phyloP scores from a whole-genome alignment of 1,284 basidiomycete genomes.

The Trametes versicolor region DNA sequence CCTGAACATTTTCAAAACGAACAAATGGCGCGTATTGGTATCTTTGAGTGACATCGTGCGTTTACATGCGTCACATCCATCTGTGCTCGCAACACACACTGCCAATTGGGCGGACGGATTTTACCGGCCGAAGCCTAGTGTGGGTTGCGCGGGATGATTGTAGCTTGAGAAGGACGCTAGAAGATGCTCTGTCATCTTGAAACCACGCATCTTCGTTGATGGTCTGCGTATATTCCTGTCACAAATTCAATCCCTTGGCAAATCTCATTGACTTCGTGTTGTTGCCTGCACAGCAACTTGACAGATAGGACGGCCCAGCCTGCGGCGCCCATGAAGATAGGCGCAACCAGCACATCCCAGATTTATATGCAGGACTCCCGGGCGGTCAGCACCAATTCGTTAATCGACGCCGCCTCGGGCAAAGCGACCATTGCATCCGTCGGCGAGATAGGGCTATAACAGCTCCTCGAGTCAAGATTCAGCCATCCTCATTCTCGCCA shows the following conservation, averaged over 20 bases:
- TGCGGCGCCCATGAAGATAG: constrained; percentile 3
- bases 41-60: no score
- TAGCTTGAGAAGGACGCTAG: no score
- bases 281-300: background rate
- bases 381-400: background rate
- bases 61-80: no score
- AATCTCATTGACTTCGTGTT: background rate
- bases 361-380: background rate
- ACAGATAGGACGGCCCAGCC: background rate
- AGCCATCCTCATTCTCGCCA: background rate
- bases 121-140: no score
- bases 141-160: no score
- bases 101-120: no score
- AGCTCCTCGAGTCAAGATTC: background rate
- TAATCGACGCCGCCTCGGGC: background rate
- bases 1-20: no score
- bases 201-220: background rate
- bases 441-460: background rate
- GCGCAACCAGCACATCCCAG: background rate
- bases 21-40: no score
- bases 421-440: background rate
- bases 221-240: background rate
- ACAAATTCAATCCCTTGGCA: background rate
- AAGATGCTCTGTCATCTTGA: background rate
- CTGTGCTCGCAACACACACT: no score